These are phyloP conservation scores for Fusarium brevicatenulatum DNA, from an alignment of 2,329 filamentous ascomycete genomes.

Conservation along the genomic window DNA sequence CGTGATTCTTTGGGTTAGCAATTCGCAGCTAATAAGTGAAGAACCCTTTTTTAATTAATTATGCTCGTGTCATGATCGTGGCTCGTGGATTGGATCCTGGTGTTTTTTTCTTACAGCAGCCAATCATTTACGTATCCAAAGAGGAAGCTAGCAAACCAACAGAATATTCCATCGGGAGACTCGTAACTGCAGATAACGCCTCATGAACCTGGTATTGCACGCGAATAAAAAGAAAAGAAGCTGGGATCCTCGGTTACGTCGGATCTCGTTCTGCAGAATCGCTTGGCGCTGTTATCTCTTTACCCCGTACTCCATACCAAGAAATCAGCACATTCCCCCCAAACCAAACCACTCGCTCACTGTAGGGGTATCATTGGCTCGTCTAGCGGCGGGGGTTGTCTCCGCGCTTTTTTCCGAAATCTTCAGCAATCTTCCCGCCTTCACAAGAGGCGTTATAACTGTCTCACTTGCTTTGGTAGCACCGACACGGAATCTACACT, in stretches of 20 bases:
- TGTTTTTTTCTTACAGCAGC: background rate
- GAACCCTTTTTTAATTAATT: background rate
- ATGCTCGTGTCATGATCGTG: background rate
- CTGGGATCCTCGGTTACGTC: background rate
- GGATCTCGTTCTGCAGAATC: background rate
- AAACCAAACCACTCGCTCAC: background rate
- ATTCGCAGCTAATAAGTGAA: background rate
- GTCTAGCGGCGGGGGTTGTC: background rate
- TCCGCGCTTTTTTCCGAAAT: background rate
- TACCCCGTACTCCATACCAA: background rate
- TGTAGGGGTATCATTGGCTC: background rate
- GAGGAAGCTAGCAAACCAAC: background rate
- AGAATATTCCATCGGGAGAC: background rate
- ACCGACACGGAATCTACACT: background rate
- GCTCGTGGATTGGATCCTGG: background rate
- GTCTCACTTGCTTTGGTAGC: background rate
- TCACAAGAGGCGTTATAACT: constrained; percentile 7
- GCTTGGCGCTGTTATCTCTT: background rate
- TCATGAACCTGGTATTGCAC: background rate
- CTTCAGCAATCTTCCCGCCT: background rate
- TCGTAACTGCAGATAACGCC: constrained; percentile 21
- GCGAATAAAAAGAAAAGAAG: background rate
- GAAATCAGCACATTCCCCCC: background rate
- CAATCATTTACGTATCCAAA: background rate
- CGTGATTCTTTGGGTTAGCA: background rate